These are phyloP conservation scores for Mycena vitilis DNA, from an alignment of 768 basidiomycete species.

Conservation along the genomic window DNA sequence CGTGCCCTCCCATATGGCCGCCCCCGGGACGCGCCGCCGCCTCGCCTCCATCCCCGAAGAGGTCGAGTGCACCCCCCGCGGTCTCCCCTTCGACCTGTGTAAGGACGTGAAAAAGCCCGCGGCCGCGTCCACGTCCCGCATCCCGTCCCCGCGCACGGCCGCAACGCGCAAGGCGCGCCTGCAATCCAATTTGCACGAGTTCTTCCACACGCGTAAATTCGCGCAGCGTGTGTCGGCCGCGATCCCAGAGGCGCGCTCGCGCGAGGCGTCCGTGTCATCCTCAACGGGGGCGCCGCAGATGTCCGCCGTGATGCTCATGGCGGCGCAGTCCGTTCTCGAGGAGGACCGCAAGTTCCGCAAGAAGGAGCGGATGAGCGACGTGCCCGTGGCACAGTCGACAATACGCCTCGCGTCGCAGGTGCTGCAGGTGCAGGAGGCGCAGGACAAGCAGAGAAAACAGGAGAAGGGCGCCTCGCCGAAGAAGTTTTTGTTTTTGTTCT, in stretches of 20 bases:
- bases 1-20: slow-evolving; percentile 13
- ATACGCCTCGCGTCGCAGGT: slow-evolving; percentile 18
- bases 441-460: background rate
- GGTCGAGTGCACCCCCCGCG: background rate
- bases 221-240: slow-evolving; percentile 16
- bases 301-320: slow-evolving; percentile 26
- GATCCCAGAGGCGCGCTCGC: slow-evolving; percentile 21
- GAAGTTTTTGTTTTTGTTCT: slow-evolving; percentile 20
- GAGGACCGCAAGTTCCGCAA: slow-evolving; percentile 30
- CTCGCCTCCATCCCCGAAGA: slow-evolving; percentile 25
- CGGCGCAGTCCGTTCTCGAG: slow-evolving; percentile 29
- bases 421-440: slow-evolving; percentile 5
- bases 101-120: background rate
- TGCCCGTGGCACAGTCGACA: slow-evolving; percentile 11
- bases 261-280: slow-evolving; percentile 5
- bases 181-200: slow-evolving; percentile 14
- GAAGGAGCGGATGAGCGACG: slow-evolving; percentile 22
- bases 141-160: background rate
- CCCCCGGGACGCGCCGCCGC: background rate
- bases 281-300: slow-evolving; percentile 6
- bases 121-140: background rate
- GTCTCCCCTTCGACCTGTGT: slow-evolving; percentile 9
- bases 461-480: background rate
- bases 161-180: slow-evolving; percentile 14
- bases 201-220: slow-evolving; percentile 22